Percentiles rank a stretch among this genome's conserved stretches.
Conservation (phyloP, 306 rosid species). For the Medicago arabica region DNA sequence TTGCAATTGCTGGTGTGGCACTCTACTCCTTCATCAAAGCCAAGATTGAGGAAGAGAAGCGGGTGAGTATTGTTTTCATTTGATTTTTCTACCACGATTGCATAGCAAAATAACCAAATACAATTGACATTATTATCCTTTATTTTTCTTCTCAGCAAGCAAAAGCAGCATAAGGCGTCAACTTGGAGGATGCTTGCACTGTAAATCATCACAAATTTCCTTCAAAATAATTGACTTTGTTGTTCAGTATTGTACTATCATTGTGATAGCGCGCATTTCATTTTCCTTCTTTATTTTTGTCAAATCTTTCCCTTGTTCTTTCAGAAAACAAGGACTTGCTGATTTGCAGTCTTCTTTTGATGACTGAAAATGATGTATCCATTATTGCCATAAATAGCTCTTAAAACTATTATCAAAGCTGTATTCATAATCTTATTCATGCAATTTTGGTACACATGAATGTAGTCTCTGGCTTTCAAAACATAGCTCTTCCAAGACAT, state of each 20-base stretch:
- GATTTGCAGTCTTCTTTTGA: slow-evolving; percentile 59
- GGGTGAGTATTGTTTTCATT: slow-evolving; percentile 60
- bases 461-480: neutral
- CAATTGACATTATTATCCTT: slow-evolving; percentile 1
- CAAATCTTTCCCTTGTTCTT: slow-evolving; percentile 36
- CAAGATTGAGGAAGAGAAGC: slow-evolving; percentile 90
- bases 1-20: slow-evolving; percentile 96
- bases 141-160: slow-evolving; percentile 55
- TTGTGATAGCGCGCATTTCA: slow-evolving; percentile 36
- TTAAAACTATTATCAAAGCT: slow-evolving; percentile 25
- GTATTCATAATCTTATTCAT: neutral
- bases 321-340: slow-evolving; percentile 57
- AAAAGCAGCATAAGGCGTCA: slow-evolving; percentile 72
- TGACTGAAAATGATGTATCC: slow-evolving; percentile 53
- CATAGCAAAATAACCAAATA: slow-evolving; percentile 2
- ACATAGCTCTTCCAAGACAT: neutral
- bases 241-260: slow-evolving; percentile 49
- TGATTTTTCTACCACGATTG: neutral
- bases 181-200: slow-evolving; percentile 53
- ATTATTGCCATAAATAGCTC: slow-evolving; percentile 46
- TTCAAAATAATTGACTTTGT: slow-evolving; percentile 45
- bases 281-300: slow-evolving; percentile 33
- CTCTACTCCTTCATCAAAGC: slow-evolving; percentile 87
- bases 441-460: too few relatives aligned
- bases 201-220: slow-evolving; percentile 63